These are phyloP conservation scores for Aspergillus funiculosus DNA, from an alignment of 495 filamentous ascomycete genomes.

Conservation along the genomic window DNA sequence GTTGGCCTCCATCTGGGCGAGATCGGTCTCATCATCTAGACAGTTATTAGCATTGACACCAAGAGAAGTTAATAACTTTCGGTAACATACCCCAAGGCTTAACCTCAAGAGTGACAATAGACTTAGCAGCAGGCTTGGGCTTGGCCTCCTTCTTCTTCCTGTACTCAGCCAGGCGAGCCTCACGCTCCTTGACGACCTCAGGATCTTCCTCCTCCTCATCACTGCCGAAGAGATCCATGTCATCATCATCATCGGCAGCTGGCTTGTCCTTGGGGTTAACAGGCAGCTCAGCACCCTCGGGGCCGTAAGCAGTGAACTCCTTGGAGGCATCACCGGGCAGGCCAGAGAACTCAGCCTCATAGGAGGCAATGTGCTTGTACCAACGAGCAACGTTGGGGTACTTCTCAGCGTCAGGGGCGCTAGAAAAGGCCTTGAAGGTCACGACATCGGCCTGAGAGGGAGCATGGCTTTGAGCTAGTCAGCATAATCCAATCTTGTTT, in stretches of 20 bases:
- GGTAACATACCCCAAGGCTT: conserved; percentile 89
- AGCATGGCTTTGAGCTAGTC: conserved; percentile 53
- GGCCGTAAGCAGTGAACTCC: conserved; percentile 84
- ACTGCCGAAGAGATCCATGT: conserved; percentile 85
- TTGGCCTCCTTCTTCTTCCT: conserved; percentile 94
- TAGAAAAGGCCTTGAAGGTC: conserved; percentile 81
- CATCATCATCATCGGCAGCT: conserved; percentile 54
- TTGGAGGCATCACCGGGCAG: conserved; percentile 88
- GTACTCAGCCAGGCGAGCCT: conserved; percentile 87
- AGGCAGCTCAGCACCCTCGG: conserved; percentile 67
- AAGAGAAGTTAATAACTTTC: conserved; percentile 7
- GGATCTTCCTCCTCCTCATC: conserved; percentile 90
- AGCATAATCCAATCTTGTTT: conserved; percentile 21
- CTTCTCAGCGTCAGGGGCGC: conserved; percentile 69
- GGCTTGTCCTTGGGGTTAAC: conserved; percentile 84
- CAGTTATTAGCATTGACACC: conserved; percentile 24
- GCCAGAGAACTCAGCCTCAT: conserved; percentile 82
- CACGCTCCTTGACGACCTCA: conserved; percentile 73
- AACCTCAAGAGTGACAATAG: conserved; percentile 88
- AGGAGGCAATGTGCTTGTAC: conserved; percentile 97
- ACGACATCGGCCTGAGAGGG: conserved; percentile 95
- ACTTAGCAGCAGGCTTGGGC: conserved; percentile 88
- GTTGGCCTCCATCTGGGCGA: conserved; percentile 70
- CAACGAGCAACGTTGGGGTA: conserved; percentile 93
- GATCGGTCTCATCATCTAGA: conserved; percentile 86